These are phyloP conservation scores for Phytophthora agathidicida DNA, from an alignment of 352 stramenopile species.

Conservation along the genomic window DNA sequence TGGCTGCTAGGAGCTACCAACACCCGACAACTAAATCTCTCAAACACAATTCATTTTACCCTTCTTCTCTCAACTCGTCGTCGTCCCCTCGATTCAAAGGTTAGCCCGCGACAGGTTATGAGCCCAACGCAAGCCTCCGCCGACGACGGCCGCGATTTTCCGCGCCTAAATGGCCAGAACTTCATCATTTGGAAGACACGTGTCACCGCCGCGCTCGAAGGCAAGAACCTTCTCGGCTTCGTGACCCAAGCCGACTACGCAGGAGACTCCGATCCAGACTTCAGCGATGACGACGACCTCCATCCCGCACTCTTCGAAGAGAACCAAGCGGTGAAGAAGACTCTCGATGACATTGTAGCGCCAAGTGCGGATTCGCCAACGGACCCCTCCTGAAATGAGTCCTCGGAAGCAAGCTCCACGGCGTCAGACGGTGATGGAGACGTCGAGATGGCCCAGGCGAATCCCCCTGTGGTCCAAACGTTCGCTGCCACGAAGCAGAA, in stretches of 20 bases:
- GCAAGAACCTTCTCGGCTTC: too few species aligned
- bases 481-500: slow-evolving; percentile 4
- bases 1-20: too few species aligned
- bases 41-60: too few species aligned
- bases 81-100: too few species aligned
- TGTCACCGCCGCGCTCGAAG: too few species aligned
- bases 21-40: too few species aligned
- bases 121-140: slow-evolving; percentile 6
- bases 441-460: not conserved
- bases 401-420: not conserved
- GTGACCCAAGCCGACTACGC: too few species aligned
- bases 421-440: not conserved
- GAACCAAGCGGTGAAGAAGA: too few species aligned
- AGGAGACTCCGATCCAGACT: too few species aligned
- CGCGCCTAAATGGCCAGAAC: slow-evolving; percentile 2
- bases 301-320: not conserved
- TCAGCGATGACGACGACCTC: too few species aligned
- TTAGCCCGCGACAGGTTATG: slow-evolving; percentile 14
- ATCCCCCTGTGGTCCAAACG: not conserved
- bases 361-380: not conserved
- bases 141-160: not conserved
- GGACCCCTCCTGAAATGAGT: not conserved
- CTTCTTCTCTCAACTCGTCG: too few species aligned
- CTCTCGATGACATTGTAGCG: not conserved
- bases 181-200: too few species aligned